phyloP scores from a whole-genome alignment of 2,329 filamentous ascomycete species.

The Fusarium mundagurra region DNA sequence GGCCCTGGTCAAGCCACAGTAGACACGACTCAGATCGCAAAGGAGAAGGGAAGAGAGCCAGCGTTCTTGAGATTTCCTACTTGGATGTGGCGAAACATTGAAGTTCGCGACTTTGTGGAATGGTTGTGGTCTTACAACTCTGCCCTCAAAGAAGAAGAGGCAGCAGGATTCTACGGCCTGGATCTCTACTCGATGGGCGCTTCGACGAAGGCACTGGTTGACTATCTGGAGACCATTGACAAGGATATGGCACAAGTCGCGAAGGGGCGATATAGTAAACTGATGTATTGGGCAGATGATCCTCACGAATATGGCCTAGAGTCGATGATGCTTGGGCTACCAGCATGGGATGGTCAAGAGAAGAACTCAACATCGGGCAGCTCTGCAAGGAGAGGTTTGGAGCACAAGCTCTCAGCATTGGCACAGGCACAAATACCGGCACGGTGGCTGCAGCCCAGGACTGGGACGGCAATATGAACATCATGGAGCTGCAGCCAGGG shows the following conservation, averaged over 20 bases:
- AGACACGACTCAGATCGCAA: constrained; percentile 16
- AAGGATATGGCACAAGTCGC: constrained; percentile 28
- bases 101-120: constrained; percentile 23
- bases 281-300: constrained; percentile 24
- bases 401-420: constrained; percentile 8
- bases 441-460: constrained; percentile 26
- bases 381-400: constrained; percentile 21
- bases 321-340: constrained; percentile 27
- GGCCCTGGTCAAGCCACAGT: constrained; percentile 5
- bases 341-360: constrained; percentile 26
- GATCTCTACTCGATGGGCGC: constrained; percentile 26
- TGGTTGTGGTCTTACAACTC: constrained; percentile 23
- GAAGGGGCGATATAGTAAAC: constrained; percentile 4
- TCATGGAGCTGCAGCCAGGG: constrained; percentile 20
- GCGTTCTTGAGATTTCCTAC: constrained; percentile 22
- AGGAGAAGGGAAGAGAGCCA: constrained; percentile 11
- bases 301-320: constrained; percentile 29
- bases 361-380: constrained; percentile 26
- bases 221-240: constrained; percentile 24
- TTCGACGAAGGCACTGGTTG: constrained; percentile 25
- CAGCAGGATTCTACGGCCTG: constrained; percentile 17
- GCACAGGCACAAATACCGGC: constrained; percentile 20
- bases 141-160: neutral
- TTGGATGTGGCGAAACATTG: constrained; percentile 32
- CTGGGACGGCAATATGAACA: constrained; percentile 27